Percentiles rank a stretch among this genome's conserved stretches.
Conservation (phyloP, 208 protist species). For the Trypanosoma conorhini region DNA sequence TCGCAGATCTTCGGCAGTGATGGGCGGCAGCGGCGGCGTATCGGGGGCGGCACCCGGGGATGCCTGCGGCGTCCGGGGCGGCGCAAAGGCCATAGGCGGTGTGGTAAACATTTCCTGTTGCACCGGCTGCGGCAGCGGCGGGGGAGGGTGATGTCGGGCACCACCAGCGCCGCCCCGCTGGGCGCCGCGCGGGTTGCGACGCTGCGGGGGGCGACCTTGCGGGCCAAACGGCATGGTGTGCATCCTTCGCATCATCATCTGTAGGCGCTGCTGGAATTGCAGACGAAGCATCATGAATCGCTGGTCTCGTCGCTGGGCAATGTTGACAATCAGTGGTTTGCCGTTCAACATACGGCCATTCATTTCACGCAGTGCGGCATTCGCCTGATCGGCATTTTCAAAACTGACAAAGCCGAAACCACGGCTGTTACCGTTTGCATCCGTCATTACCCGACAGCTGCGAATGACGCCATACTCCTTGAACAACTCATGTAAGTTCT, state of each 20-base stretch:
- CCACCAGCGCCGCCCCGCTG: conserved; percentile 34
- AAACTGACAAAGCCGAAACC: conserved; percentile 99
- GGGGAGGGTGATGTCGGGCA: conserved; percentile 34
- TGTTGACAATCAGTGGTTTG: conserved; percentile 98
- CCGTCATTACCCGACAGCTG: conserved; percentile 97
- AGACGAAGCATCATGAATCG: conserved; percentile 95
- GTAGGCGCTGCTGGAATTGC: conserved; percentile 93
- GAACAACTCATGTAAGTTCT: conserved; percentile 98
- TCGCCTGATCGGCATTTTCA: conserved; percentile 97
- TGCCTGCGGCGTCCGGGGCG: conserved; percentile 56
- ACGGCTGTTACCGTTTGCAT: conserved; percentile 92
- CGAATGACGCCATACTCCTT: conserved; percentile 98
- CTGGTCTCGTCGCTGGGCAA: conserved; percentile 97
- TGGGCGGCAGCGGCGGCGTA: conserved; percentile 82
- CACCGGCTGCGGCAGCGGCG: conserved; percentile 22
- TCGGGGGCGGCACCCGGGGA: conserved; percentile 63
- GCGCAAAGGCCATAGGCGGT: conserved; percentile 46
- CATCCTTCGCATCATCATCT: conserved; percentile 85
- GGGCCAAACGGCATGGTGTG: conserved; percentile 43
- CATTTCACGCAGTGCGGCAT: conserved; percentile 97
- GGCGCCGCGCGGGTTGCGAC: conserved; percentile 23
- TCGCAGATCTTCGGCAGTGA: conserved; percentile 79
- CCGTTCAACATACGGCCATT: conserved; percentile 96
- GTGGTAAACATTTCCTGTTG: conserved; percentile 47
- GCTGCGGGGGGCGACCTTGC: conserved; percentile 32